A percentile compares a stretch with the other conserved stretches of the same genome.
Evolutionary conservation across 1,284 basidiomycete genomes (phyloP).

Genomic region (Ganoderma resinaceum): DNA sequence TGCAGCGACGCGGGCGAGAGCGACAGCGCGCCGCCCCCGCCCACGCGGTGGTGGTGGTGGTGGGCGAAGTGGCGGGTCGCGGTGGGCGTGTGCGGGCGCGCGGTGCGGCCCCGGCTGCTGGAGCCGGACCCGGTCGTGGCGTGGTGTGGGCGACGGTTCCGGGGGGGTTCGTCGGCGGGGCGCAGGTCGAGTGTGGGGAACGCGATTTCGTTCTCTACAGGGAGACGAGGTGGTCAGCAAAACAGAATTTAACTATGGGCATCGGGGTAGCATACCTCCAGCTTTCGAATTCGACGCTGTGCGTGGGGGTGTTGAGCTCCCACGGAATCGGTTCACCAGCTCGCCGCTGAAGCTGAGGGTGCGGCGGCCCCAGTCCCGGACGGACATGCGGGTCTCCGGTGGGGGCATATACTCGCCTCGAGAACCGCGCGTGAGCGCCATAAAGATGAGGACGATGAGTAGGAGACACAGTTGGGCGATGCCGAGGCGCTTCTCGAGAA

Average conservation of each 20-base stretch:
- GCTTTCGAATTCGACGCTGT: background rate
- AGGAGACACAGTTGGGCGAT: conserved; percentile 85
- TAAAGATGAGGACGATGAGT: conserved; percentile 81
- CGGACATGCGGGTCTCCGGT: conserved; percentile 37
- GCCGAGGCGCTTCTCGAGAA: conserved; percentile 84
- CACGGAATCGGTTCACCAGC: conserved; percentile 54
- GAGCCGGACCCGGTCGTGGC: conserved; percentile 14
- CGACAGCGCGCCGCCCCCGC: conserved; percentile 24
- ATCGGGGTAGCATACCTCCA: conserved; percentile 11
- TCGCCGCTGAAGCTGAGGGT: conserved; percentile 63
- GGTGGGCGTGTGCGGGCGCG: conserved; percentile 39
- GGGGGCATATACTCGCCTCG: conserved; percentile 49
- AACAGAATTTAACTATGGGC: background rate
- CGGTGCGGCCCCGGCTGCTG: conserved; percentile 21
- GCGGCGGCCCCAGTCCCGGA: conserved; percentile 61
- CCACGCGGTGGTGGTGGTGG: conserved; percentile 26
- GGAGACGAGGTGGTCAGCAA: background rate
- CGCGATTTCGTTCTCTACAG: conserved; percentile 28
- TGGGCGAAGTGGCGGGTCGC: conserved; percentile 31
- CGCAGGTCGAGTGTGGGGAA: conserved; percentile 32
- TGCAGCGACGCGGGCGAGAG: conserved; percentile 30
- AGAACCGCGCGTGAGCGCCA: conserved; percentile 84
- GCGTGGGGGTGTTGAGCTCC: conserved; percentile 40
- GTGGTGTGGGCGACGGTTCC: conserved; percentile 26
- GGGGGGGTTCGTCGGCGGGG: conserved; percentile 26